Conservation (phyloP, 768 basidiomycete genomes). For the Amanita rimosa region DNA sequence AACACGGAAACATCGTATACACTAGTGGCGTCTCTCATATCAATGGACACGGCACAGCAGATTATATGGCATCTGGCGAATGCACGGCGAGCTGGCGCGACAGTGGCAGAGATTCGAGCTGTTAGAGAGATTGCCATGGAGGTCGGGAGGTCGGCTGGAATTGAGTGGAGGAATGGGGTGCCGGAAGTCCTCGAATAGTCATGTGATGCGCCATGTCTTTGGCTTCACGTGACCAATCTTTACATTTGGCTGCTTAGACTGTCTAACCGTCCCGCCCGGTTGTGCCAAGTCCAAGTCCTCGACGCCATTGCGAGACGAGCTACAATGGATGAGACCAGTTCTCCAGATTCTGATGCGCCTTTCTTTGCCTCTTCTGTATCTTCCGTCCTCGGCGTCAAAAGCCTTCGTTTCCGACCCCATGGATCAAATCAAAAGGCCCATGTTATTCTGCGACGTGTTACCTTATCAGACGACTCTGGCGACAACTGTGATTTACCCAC, state of each 20-base stretch:
- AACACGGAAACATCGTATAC: conserved; percentile 47
- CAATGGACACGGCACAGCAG: conserved; percentile 50
- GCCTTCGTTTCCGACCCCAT: conserved; percentile 50
- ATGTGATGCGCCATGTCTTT: not conserved
- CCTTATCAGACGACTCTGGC: conserved; percentile 30
- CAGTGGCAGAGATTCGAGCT: conserved; percentile 36
- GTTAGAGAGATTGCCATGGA: conserved; percentile 45
- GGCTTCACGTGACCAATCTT: not conserved
- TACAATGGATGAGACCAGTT: conserved; percentile 27
- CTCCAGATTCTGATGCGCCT: conserved; percentile 20
- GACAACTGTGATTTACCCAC: conserved; percentile 27
- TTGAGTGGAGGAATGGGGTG: conserved; percentile 41
- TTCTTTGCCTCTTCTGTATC: conserved; percentile 25
- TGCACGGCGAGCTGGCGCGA: conserved; percentile 44
- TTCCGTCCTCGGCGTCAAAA: conserved; percentile 52
- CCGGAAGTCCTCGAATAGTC: conserved; percentile 25
- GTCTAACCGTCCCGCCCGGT: not conserved
- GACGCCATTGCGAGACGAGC: not conserved
- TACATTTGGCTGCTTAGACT: not conserved
- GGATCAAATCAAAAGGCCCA: conserved; percentile 59
- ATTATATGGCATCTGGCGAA: conserved; percentile 56
- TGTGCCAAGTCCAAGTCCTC: not conserved
- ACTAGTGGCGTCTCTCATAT: conserved; percentile 50
- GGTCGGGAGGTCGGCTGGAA: conserved; percentile 33
- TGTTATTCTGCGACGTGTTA: conserved; percentile 54